phyloP scores from a whole-genome alignment of 202 grass and related monocot species.

The Saccharum hybrid region DNA sequence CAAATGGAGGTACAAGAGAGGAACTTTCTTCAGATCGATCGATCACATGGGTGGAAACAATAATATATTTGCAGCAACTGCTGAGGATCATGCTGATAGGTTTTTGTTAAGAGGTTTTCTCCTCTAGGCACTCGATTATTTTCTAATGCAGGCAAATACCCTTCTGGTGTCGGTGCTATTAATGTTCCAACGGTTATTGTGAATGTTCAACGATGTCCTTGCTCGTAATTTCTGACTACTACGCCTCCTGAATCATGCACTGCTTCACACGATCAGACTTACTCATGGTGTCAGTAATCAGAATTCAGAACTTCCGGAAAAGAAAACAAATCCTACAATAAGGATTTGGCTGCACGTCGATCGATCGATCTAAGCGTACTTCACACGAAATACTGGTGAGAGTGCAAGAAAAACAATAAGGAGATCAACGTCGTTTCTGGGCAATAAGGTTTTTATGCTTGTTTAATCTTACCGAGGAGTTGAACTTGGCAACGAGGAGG shows the following conservation, averaged over 20 bases:
- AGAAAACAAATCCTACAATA: background rate
- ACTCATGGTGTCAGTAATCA: background rate
- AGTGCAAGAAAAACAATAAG: background rate
- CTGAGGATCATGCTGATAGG: background rate
- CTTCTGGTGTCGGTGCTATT: constrained; percentile 30
- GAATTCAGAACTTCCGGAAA: constrained; percentile 16
- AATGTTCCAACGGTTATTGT: background rate
- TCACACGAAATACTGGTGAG: background rate
- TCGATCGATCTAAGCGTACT: background rate
- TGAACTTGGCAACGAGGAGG: constrained; percentile 19
- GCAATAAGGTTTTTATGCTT: constrained; percentile 1
- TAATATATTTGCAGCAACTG: background rate
- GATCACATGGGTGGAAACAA: background rate
- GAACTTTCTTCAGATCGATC: constrained; percentile 33
- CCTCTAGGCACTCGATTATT: background rate
- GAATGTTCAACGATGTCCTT: background rate
- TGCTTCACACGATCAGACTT: background rate
- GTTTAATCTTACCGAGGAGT: constrained; percentile 55
- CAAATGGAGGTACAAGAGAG: background rate
- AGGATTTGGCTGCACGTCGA: background rate
- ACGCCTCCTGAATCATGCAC: background rate
- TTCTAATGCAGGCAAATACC: background rate
- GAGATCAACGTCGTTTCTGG: background rate
- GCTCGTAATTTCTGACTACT: too few species aligned
- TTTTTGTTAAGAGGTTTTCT: background rate